Conservation (phyloP, 306 rosid species). For the Canavalia gladiata region DNA sequence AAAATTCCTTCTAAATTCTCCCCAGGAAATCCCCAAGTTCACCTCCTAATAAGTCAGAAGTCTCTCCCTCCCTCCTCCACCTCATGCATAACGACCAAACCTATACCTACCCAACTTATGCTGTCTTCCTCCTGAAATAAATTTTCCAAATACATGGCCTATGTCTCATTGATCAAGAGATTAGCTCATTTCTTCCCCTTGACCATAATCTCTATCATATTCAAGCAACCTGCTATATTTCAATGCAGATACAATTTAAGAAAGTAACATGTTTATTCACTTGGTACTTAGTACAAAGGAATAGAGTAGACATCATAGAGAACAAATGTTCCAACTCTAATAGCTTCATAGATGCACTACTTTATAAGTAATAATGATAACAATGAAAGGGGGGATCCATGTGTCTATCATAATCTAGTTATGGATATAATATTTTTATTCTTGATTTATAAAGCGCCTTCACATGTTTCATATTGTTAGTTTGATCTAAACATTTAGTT, state of each 20-base stretch:
- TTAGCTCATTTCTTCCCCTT: background rate
- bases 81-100: conserved; percentile 13
- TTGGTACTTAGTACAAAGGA: conserved; percentile 4
- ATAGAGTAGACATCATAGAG: background rate
- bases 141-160: background rate
- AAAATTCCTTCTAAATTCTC: background rate
- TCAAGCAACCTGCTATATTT: conserved; percentile 1
- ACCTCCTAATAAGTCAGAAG: background rate
- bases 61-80: background rate
- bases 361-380: conserved; percentile 21
- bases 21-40: background rate
- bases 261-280: conserved; percentile 13
- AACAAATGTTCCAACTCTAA: conserved; percentile 27
- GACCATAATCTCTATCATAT: background rate
- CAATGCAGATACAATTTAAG: background rate
- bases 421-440: conserved; percentile 20
- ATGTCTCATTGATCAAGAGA: background rate
- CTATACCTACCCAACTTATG: background rate
- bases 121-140: conserved; percentile 2
- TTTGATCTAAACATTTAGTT: conserved; percentile 7
- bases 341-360: background rate
- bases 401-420: background rate
- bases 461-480: conserved; percentile 3
- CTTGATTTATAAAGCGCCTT: conserved; percentile 22
- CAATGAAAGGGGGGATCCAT: background rate